These are phyloP conservation scores for Physcomitrellopsis africana DNA, from an alignment of 225 moss, liverwort and hornwort species.

Conservation along the genomic window DNA sequence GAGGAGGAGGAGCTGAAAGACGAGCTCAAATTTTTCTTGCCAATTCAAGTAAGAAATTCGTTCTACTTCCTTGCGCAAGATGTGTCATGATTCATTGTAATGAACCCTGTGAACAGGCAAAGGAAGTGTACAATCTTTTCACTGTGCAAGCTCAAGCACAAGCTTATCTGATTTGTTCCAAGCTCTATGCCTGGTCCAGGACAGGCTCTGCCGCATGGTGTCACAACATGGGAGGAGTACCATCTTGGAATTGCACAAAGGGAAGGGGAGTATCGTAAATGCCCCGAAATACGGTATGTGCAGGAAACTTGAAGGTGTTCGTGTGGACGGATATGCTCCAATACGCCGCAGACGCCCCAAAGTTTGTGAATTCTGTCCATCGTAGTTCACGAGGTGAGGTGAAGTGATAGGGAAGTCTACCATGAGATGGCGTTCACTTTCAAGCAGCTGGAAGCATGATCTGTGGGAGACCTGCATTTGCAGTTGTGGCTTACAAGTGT, in stretches of 20 bases:
- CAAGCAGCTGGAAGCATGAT: no score
- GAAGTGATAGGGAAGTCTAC: no score
- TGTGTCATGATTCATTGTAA: no score
- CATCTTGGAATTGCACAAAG: constrained; percentile 23
- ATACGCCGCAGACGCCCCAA: constrained; percentile 19
- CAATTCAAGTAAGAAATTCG: constrained; percentile 25
- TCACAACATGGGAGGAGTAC: constrained; percentile 29
- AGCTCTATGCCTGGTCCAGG: neutral
- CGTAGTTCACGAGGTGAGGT: constrained; percentile 1
- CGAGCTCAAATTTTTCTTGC: constrained; percentile 23
- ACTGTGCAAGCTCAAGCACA: rapidly evolving
- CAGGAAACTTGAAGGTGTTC: constrained; percentile 48
- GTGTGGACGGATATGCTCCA: constrained; percentile 39
- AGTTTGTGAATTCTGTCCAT: constrained; percentile 34
- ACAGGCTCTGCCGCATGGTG: constrained; percentile 11
- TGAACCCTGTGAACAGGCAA: neutral
- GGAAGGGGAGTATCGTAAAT: constrained; percentile 35
- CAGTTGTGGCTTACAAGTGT: no score
- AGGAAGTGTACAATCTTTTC: neutral
- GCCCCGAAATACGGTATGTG: constrained; percentile 36
- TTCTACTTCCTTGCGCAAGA: no score
- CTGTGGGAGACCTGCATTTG: no score
- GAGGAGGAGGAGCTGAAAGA: constrained; percentile 14
- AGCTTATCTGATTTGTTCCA: neutral
- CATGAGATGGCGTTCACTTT: no score